Evolutionary conservation across 2,329 filamentous ascomycete genomes (phyloP).

Genomic region (Decorospora gaudefroyi): DNA sequence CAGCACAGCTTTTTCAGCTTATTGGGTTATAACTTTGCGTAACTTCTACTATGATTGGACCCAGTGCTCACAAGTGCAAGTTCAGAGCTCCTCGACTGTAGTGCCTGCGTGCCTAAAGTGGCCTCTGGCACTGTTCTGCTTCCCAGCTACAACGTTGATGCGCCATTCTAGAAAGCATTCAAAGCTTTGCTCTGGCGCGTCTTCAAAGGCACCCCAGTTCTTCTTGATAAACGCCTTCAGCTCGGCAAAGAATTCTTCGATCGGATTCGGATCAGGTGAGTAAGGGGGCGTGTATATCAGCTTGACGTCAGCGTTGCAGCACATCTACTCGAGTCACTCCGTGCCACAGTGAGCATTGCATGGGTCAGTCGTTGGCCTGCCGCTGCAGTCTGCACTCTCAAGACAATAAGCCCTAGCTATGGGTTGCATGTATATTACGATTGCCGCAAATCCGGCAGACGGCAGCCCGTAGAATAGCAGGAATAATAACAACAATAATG

Average conservation of each 20-base stretch:
- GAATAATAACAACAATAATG: too few relatives aligned
- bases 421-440: too few relatives aligned
- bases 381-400: too few relatives aligned
- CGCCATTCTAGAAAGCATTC: constrained; percentile 36
- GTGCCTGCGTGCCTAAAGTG: constrained; percentile 34
- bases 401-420: too few relatives aligned
- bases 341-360: too few relatives aligned
- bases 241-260: constrained; percentile 47
- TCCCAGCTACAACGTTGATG: constrained; percentile 29
- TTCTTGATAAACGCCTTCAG: constrained; percentile 44
- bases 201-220: constrained; percentile 15
- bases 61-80: neutral
- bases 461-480: too few relatives aligned
- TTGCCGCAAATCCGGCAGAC: too few relatives aligned
- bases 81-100: constrained; percentile 5
- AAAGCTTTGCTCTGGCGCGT: constrained; percentile 26
- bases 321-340: constrained; percentile 38
- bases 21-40: neutral
- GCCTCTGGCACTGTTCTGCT: constrained; percentile 26
- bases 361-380: too few relatives aligned
- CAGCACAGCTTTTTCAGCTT: neutral
- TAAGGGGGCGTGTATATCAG: constrained; percentile 45
- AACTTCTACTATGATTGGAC: neutral
- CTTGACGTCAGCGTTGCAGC: constrained; percentile 37
- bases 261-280: constrained; percentile 46